Evolutionary conservation across 495 filamentous ascomycete species (phyloP), one percentile per base, ranked within the genome.

Genomic region (Aspergillus biplanus): DNA sequence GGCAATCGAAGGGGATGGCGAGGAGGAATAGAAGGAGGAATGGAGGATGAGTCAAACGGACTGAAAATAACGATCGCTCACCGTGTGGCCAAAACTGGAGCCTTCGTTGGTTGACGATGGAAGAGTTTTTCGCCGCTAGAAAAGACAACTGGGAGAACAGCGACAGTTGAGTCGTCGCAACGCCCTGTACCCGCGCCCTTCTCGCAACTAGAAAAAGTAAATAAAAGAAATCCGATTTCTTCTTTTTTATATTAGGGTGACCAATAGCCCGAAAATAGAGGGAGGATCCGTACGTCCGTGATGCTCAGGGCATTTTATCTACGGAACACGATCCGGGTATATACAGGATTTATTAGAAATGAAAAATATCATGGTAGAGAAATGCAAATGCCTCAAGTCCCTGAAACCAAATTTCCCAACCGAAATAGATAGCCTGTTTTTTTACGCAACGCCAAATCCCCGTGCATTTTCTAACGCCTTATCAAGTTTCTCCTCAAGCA

Each of bases 381-480:
- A 27, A 27, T 27, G 21, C 21, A 27, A 27, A 27, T 27, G 21
- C 2, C 21, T 27, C 1, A 11, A 64, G 39, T 56, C 35, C 58
- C 18, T 27, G 64, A 44, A 32, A 44, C 52, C 47, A 4, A 50
- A 27, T 27, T 31, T 8, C 47, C 16, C 13, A 50, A 9, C 35
- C 52, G 18, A 59, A 62, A 61, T 60, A 65, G 46, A 33, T 34
- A 34, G 35, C 39, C 46, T 55, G 18, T 16, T 33, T 21, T 60
- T 33, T 76, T 70, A 85, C 49, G 80, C 81, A 74, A 89, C 87
- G 49, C 95, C 95, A 75, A 99, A 99, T n/a, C 95, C 95, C 70
- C 89, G 86, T n/a, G 88, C 86, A 74, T 97, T 95, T 75, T 93
- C 89, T 66, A 99, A 73, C 50, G 95, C 95, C 80, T 91, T 85